Evolutionary conservation across 371 early-diverging fungal species (phyloP), one percentile per base, ranked within the genome.

Genomic region (Mortierella sp.): DNA sequence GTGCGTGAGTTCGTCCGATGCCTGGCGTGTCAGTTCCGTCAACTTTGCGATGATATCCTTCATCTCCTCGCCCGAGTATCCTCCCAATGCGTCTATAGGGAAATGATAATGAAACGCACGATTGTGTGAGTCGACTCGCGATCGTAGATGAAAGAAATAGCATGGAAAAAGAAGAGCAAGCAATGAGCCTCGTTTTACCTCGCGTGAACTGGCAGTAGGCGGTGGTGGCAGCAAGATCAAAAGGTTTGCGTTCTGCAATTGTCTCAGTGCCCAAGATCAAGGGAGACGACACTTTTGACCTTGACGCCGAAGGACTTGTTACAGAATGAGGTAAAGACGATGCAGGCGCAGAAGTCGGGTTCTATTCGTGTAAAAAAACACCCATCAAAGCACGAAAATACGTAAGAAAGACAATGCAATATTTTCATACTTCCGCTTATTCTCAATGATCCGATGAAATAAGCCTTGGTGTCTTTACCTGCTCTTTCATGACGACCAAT

Each of bases 1-100:
- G 80, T 92, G 92, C 21, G 91, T 91, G n/a, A 94, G 88, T 68
- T 92, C 91, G 11, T 93, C 93, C 10, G 90, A 90, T 26, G 94
- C 92, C 76, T 94, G 94, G 48, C 90, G 90, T 34, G 92, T 91
- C 57, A 92, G 84, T 70, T 92, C 87, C 9, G 88, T 87, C 38
- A 94, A 65, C 52, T 91, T 91, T 3, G 84, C 81, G 44, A 92
- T 89, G 82, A 94, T 91, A 9, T 92, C 88, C 55, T 91, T 89
- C 68, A 94, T 81, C 80, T 94, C 92, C 2, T 90, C 91, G 48
- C 90, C 89, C 2, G 93, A 92, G 78, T 91, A 93, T 11, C 91
- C 89, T 7, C 92, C 92, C 38, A 94, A 89, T 9, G 91, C 91
- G 88, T 93, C 94, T 93, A 81, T 21, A 55, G 24, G 24, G 34